These are phyloP conservation scores for Chamaecyparis obtusa DNA, from an alignment of 75 land plant genomes.

Conservation along the genomic window DNA sequence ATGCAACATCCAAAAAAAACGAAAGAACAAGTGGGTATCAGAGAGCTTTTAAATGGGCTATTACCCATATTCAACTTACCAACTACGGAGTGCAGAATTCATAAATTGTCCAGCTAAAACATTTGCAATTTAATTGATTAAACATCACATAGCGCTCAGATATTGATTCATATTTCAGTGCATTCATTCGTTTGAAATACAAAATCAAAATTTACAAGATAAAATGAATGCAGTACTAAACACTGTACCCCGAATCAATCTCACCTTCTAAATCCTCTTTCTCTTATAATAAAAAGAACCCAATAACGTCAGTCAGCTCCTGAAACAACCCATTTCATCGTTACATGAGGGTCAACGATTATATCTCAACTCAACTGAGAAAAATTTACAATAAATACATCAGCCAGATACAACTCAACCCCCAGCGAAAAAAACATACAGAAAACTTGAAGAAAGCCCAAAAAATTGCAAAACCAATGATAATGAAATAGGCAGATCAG, in stretches of 20 bases:
- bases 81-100: not conserved
- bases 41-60: not conserved
- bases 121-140: not conserved
- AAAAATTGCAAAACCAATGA: not conserved
- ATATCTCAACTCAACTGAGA: not conserved
- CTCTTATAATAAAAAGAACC: not conserved
- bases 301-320: not conserved
- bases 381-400: not conserved
- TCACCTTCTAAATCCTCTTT: not conserved
- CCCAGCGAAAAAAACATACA: not conserved
- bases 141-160: not conserved
- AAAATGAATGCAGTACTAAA: not conserved
- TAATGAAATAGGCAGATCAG: not conserved
- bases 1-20: not conserved
- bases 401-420: not conserved
- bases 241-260: not conserved
- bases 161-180: not conserved
- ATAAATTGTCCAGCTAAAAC: not conserved
- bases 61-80: not conserved
- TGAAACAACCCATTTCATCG: not conserved
- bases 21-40: not conserved
- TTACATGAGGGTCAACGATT: not conserved
- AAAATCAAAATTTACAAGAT: not conserved
- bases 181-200: not conserved
- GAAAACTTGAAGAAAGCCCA: not conserved